Conservation (phyloP, 495 filamentous ascomycete species). For the Penicillium malachiteum region DNA sequence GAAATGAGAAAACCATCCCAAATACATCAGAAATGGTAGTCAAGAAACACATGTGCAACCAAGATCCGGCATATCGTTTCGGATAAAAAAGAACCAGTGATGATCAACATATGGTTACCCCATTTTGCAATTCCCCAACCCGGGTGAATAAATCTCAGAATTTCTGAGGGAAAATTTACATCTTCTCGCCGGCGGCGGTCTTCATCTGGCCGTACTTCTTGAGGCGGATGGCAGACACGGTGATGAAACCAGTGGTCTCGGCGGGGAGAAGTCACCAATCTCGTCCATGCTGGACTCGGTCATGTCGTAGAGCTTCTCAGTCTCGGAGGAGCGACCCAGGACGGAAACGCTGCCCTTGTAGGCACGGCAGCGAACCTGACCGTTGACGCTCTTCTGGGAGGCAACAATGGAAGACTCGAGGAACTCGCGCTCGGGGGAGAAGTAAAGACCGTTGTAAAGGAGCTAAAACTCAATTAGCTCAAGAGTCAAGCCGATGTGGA, state of each 20-base stretch:
- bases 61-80: slow-evolving; percentile 2
- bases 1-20: slow-evolving; percentile 9
- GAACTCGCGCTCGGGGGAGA: slow-evolving; percentile 78
- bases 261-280: slow-evolving; percentile 72
- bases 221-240: slow-evolving; percentile 77
- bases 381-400: slow-evolving; percentile 70
- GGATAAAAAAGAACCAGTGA: slow-evolving; percentile 20
- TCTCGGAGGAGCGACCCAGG: slow-evolving; percentile 71
- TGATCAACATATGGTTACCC: slow-evolving; percentile 24
- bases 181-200: slow-evolving; percentile 56
- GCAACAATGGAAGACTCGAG: slow-evolving; percentile 70
- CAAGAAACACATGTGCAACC: slow-evolving; percentile 6
- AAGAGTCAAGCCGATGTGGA: neutral
- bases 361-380: slow-evolving; percentile 64
- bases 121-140: slow-evolving; percentile 3
- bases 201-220: slow-evolving; percentile 84
- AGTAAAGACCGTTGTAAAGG: slow-evolving; percentile 76
- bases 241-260: slow-evolving; percentile 78
- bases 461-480: slow-evolving; percentile 22
- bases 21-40: slow-evolving; percentile 13
- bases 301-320: slow-evolving; percentile 83
- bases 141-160: neutral
- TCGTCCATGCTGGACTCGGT: slow-evolving; percentile 85
- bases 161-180: slow-evolving; percentile 19
- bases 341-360: slow-evolving; percentile 80